phyloP scores from a whole-genome alignment of 441 rosid genomes.

The Erodium moschatum region DNA sequence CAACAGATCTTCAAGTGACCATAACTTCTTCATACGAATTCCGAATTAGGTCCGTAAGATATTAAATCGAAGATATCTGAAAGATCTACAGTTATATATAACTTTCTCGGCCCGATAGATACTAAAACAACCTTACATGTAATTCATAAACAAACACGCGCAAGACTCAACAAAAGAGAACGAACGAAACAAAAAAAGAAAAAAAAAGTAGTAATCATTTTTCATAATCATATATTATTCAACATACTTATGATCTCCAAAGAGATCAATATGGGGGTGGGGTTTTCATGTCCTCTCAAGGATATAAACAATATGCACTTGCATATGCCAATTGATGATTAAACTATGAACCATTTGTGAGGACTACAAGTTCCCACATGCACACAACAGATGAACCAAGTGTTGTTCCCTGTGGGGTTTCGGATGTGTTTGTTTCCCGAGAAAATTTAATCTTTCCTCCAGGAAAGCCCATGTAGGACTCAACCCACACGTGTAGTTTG shows the following conservation, averaged over 20 bases:
- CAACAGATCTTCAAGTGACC: too few species aligned
- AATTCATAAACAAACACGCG: too few species aligned
- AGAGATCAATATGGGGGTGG: not conserved
- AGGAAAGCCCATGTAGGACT: not conserved
- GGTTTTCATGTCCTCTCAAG: not conserved
- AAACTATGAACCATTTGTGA: not conserved
- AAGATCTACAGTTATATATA: too few species aligned
- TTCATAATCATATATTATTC: too few species aligned
- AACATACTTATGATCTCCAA: not conserved
- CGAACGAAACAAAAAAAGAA: too few species aligned
- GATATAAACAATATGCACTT: not conserved
- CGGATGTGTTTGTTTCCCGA: constrained; percentile 14
- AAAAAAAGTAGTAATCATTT: too few species aligned
- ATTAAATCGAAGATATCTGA: too few species aligned
- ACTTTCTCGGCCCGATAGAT: too few species aligned
- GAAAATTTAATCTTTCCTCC: not conserved
- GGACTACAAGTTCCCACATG: constrained; percentile 28
- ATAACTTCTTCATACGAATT: too few species aligned
- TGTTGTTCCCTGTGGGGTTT: constrained; percentile 15
- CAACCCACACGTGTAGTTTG: constrained; percentile 31
- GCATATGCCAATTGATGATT: not conserved
- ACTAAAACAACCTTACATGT: too few species aligned
- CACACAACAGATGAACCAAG: constrained; percentile 25
- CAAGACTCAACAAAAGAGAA: too few species aligned
- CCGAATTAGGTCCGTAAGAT: too few species aligned